These are phyloP conservation scores for Leccinum sublutescens DNA, from an alignment of 768 basidiomycete species.

Conservation along the genomic window DNA sequence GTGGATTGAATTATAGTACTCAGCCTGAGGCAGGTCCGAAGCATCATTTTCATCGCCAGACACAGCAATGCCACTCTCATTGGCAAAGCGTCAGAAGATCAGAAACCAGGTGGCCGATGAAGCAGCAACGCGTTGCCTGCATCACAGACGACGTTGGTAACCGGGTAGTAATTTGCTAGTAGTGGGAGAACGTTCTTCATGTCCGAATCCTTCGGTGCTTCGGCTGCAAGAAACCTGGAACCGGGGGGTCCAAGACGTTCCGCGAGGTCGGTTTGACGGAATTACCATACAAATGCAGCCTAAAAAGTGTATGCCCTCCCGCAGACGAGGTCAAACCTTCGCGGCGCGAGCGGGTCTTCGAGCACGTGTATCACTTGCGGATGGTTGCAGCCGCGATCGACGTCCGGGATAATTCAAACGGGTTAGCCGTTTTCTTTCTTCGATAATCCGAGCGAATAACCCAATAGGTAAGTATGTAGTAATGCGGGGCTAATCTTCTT, in stretches of 20 bases:
- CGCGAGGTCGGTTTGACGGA: not conserved
- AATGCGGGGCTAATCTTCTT: conserved; percentile 6
- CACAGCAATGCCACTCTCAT: not conserved
- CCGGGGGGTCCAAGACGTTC: not conserved
- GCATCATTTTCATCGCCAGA: not conserved
- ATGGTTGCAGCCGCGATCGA: not conserved
- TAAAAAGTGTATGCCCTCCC: not conserved
- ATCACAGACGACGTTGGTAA: not conserved
- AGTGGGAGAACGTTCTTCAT: not conserved
- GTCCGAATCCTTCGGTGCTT: not conserved
- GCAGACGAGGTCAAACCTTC: not conserved
- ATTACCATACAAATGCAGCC: not conserved
- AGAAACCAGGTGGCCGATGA: not conserved
- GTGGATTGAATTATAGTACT: not conserved
- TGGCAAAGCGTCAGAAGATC: not conserved
- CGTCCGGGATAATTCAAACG: not conserved
- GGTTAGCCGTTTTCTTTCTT: not conserved
- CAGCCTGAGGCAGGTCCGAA: not conserved
- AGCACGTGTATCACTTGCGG: not conserved
- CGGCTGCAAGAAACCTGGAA: no score
- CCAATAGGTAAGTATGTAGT: not conserved
- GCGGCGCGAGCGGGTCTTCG: not conserved
- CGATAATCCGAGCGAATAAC: not conserved
- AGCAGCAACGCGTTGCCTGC: no score
- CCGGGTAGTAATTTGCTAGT: no score